Conservation (phyloP, 352 stramenopile genomes). For the Globisporangium alternatum region DNA sequence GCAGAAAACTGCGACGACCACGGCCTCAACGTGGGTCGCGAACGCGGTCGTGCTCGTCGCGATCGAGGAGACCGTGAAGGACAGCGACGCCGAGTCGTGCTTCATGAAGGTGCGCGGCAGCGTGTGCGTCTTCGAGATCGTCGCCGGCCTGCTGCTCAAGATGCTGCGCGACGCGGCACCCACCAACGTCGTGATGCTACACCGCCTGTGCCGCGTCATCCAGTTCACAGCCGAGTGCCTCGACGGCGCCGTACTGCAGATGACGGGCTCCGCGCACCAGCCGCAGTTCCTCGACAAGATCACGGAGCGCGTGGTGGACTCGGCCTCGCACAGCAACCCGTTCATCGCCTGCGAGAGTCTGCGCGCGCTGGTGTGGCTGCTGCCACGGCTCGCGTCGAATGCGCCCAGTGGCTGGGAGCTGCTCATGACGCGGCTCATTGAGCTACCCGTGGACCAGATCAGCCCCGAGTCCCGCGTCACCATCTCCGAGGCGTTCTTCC, state of each 20-base stretch:
- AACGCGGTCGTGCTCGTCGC: conserved; percentile 45
- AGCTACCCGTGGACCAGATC: conserved; percentile 44
- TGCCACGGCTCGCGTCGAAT: conserved; percentile 31
- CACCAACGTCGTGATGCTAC: conserved; percentile 33
- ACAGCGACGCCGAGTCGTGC: conserved; percentile 34
- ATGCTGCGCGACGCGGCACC: conserved; percentile 27
- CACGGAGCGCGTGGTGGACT: conserved; percentile 36
- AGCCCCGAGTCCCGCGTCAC: conserved; percentile 45
- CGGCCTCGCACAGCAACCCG: conserved; percentile 40
- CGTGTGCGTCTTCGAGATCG: conserved; percentile 62
- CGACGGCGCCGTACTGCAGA: conserved; percentile 43
- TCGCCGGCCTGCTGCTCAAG: conserved; percentile 31
- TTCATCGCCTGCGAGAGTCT: conserved; percentile 63
- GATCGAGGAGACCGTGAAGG: conserved; percentile 53
- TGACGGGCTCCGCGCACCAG: conserved; percentile 37
- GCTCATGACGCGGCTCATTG: conserved; percentile 44
- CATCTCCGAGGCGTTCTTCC: conserved; percentile 63
- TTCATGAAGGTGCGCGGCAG: conserved; percentile 45
- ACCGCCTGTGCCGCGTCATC: conserved; percentile 43
- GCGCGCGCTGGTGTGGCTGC: conserved; percentile 67
- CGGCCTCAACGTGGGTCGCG: conserved; percentile 14
- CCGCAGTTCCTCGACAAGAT: conserved; percentile 53
- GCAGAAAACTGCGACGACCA: conserved; percentile 5
- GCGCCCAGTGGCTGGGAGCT: conserved; percentile 30
- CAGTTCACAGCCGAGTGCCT: conserved; percentile 57